Evolutionary conservation across 495 filamentous ascomycete genomes (phyloP), one percentile per base, ranked within the genome.

Genomic region (Acidiella bohemica): DNA sequence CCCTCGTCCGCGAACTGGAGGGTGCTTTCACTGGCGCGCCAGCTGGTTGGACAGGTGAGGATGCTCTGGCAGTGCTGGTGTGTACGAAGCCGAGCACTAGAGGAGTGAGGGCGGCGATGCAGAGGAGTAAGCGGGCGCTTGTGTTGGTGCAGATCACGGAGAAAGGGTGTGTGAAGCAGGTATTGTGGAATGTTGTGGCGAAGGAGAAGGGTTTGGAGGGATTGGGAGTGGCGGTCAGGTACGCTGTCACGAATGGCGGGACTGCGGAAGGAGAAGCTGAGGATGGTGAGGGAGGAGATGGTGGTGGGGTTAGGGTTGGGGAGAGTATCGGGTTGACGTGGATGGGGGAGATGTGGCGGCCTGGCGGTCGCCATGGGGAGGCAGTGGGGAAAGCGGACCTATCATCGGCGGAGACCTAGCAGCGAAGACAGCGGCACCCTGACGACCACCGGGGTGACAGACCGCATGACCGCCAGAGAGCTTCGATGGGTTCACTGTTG

Each of bases 1-100:
- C 71, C 25, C 60, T 77, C 32, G 66, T 93, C 11, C 73, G 90
- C 16, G 90, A 95, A 64, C 68, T 95, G 0, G 84, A 93, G 54
- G 90, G 88, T 10, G 71, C 82, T 0, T 76, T 88, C 48, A 66
- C 67, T 2, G 72, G 73, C 13, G 78, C 80, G 25, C 83, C 81
- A 21, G 63, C 67, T 0, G 76, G 75, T 2, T 90, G 76, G 76
- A 63, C 74, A 11, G 39, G 24, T 7, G 51, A 58, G 7, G 64
- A 68, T 12, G 71, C 77, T 8, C 50, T 85, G 18, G 86, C 72
- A 0, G 46, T 90, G 9, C 54, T 93, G 44, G 73, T 70, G 10
- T 50, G 64, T 8, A 61, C 62, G 41, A 55, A 63, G 43, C 62
- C 67, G 47, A 66, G 71, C 30, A 76, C 73, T 11, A 67, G 59